phyloP scores from a whole-genome alignment of 2,329 filamentous ascomycete species.

The Macrophomina phaseolina region DNA sequence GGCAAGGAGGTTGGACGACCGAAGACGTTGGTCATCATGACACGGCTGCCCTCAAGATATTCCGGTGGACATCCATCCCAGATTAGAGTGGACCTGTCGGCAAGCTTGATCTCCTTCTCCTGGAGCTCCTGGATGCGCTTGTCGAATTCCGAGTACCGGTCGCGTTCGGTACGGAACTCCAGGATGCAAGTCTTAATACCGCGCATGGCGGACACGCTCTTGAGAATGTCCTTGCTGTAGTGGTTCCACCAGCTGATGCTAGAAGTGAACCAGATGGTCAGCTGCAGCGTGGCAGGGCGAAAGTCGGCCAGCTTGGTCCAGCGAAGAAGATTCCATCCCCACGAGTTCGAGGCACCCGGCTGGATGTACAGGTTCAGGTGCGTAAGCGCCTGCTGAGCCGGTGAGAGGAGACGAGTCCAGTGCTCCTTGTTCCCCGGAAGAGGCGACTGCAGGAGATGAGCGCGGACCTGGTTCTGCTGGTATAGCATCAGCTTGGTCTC shows the following conservation, averaged over 20 bases:
- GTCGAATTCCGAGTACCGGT: conserved; percentile 5
- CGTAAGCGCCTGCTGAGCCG: neutral
- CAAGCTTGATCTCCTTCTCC: neutral
- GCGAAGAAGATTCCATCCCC: conserved; percentile 11
- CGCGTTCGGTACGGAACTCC: conserved; percentile 11
- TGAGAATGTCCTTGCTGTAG: conserved; percentile 9
- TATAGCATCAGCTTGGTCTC: conserved; percentile 11
- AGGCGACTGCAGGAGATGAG: conserved; percentile 11
- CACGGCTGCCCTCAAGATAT: conserved; percentile 5
- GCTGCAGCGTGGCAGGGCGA: conserved; percentile 9
- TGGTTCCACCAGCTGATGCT: conserved; percentile 3
- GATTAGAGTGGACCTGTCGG: neutral
- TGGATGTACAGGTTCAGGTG: conserved; percentile 22
- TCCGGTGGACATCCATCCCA: neutral
- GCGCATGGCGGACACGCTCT: neutral
- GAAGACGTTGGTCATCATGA: conserved; percentile 16
- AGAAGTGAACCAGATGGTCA: conserved; percentile 20
- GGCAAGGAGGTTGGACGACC: neutral
- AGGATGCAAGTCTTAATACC: neutral
- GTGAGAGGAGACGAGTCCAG: conserved; percentile 5
- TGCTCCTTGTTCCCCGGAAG: neutral
- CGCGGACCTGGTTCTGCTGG: conserved; percentile 11
- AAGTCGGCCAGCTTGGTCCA: conserved; percentile 16
- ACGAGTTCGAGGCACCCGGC: neutral
- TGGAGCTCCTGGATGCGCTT: conserved; percentile 1